Conservation (phyloP, 257 asterid genomes). For the Solanum medicagineum region DNA sequence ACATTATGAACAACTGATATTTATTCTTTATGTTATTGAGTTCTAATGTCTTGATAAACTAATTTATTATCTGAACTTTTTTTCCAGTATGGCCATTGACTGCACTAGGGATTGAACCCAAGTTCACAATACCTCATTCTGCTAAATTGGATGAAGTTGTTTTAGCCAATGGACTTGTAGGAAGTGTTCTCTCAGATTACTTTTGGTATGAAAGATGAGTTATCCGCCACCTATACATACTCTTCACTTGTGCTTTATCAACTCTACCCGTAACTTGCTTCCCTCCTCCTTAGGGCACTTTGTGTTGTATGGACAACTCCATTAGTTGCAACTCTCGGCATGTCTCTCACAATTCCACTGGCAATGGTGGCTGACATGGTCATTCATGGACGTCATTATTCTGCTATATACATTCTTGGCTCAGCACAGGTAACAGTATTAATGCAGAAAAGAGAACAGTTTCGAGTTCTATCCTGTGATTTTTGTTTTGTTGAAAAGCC, state of each 20-base stretch:
- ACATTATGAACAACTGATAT: not conserved
- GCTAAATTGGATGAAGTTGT: constrained; percentile 88
- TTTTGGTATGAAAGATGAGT: constrained; percentile 50
- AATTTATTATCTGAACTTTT: not conserved
- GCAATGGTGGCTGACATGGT: constrained; percentile 98
- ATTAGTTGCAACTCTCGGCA: constrained; percentile 89
- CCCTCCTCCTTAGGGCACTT: constrained; percentile 53
- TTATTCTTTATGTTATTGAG: not conserved
- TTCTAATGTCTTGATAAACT: not conserved
- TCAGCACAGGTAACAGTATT: constrained; percentile 64
- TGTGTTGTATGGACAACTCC: constrained; percentile 99
- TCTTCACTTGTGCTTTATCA: not conserved
- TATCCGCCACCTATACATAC: not conserved
- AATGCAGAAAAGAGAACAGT: not conserved
- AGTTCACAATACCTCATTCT: constrained; percentile 82
- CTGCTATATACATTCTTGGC: constrained; percentile 80
- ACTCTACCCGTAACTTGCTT: not conserved
- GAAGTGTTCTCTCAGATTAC: constrained; percentile 93
- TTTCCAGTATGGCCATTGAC: constrained; percentile 94
- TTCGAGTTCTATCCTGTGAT: not conserved
- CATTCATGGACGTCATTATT: constrained; percentile 92
- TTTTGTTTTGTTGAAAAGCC: not conserved
- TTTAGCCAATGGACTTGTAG: constrained; percentile 80
- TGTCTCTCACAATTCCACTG: constrained; percentile 97
- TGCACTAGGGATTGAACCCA: constrained; percentile 91